These are phyloP conservation scores for Niveomyces coronatus DNA, from an alignment of 2,329 filamentous ascomycete species.

Conservation along the genomic window DNA sequence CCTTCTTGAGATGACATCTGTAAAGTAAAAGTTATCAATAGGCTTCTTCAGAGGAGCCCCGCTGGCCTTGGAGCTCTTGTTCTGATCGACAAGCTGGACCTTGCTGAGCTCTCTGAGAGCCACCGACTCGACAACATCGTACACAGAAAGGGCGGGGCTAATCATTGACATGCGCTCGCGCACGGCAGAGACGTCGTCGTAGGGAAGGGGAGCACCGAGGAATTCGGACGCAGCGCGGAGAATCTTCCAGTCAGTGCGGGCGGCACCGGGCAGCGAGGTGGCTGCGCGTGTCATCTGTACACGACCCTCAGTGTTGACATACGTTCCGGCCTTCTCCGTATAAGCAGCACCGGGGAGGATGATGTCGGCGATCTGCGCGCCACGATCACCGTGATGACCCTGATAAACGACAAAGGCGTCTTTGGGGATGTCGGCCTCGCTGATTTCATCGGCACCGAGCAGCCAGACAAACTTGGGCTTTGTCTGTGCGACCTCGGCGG, in stretches of 20 bases:
- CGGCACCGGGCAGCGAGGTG: constrained; percentile 77
- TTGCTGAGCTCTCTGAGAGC: constrained; percentile 69
- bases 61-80: constrained; percentile 72
- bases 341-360: constrained; percentile 91
- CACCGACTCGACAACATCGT: constrained; percentile 82
- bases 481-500: constrained; percentile 67
- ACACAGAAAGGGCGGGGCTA: constrained; percentile 77
- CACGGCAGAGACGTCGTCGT: constrained; percentile 83
- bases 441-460: constrained; percentile 86
- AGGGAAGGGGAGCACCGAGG: constrained; percentile 74
- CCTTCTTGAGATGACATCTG: constrained; percentile 93
- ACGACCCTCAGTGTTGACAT: constrained; percentile 95
- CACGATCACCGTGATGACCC: constrained; percentile 91
- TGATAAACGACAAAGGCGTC: constrained; percentile 96
- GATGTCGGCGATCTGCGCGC: constrained; percentile 86
- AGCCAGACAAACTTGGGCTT: constrained; percentile 95
- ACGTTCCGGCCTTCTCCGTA: constrained; percentile 93
- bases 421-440: constrained; percentile 78
- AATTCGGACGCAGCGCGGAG: constrained; percentile 89
- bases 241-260: constrained; percentile 98
- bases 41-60: constrained; percentile 70
- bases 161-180: constrained; percentile 94
- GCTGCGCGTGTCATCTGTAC: constrained; percentile 90
- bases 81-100: constrained; percentile 91
- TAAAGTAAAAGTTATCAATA: constrained; percentile 97